Conservation (phyloP, 768 basidiomycete genomes). For the Phlegmacium glaucopus region DNA sequence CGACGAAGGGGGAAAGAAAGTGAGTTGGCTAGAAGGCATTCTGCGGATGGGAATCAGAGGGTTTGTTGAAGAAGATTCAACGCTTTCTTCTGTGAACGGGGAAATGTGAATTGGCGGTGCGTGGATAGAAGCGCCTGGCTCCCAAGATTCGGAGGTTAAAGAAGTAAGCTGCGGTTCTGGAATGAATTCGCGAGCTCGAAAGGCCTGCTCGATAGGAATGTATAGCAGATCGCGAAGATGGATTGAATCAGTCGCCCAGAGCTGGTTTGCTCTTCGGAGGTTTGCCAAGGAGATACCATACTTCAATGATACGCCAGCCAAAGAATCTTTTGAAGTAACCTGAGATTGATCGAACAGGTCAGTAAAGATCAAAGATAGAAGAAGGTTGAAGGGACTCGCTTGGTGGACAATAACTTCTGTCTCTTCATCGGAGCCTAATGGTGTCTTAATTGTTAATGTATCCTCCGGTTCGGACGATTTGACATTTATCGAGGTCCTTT, state of each 20-base stretch:
- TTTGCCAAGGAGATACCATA: constrained; percentile 85
- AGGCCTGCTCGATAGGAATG: constrained; percentile 67
- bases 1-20: constrained; percentile 52
- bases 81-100: constrained; percentile 1
- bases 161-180: constrained; percentile 23
- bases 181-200: constrained; percentile 38
- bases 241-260: constrained; percentile 93
- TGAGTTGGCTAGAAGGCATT: constrained; percentile 47
- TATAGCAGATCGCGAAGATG: constrained; percentile 81
- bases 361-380: neutral
- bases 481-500: constrained; percentile 26
- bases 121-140: constrained; percentile 6
- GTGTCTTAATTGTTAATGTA: constrained; percentile 12
- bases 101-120: constrained; percentile 15
- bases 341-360: constrained; percentile 21
- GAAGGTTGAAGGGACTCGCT: constrained; percentile 30
- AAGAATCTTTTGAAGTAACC: constrained; percentile 74
- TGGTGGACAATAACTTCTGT: constrained; percentile 59
- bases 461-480: constrained; percentile 14
- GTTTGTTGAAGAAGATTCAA: constrained; percentile 13
- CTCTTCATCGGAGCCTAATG: constrained; percentile 29
- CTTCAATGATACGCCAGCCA: constrained; percentile 84
- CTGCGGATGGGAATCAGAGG: constrained; percentile 34
- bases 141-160: constrained; percentile 19
- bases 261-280: constrained; percentile 82